Evolutionary conservation across 2,329 filamentous ascomycete genomes (phyloP), one percentile per base, ranked within the genome.

Genomic region (Trichophyton schoenleinii): DNA sequence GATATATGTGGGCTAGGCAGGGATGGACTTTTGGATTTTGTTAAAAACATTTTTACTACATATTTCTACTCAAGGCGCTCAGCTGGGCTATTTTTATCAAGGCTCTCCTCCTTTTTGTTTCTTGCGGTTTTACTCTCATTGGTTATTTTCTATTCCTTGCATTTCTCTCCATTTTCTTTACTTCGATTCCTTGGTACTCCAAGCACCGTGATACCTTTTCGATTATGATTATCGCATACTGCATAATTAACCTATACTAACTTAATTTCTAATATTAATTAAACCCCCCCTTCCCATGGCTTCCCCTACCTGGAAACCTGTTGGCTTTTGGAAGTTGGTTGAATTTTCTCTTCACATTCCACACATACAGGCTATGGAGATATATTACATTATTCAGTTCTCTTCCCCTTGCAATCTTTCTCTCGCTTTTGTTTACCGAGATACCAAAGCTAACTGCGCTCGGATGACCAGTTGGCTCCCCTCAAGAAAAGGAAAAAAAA

Each of bases 221-320:
- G 25, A 20, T 44, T 58, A 58, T 25, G 55, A 58, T 31, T 42
- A 15, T 31, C 20, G 34, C 55, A 34, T 58, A 15, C 22, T 58
- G 38, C 34, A 58, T 34, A 41, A 34, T 57, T 57, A 41, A 41
- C 31, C 53, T n/a, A 41, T 41, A 36, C 34, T 58, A 58, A 58
- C 20, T 18, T 58, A 58, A 58, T 58, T 25, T 58, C 55, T 58
- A 58, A 58, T 58, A 34, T 58, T 58, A 58, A 58, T 58, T 38
- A 9, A 38, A 31, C 6, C 28, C 6, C 28, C 34, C 34, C 7
- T 38, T 58, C 20, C 15, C 49, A 34, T 5, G 13, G 18, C 49
- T n/a, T 31, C 28, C 28, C 49, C 28, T 31, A 31, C 9, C 13
- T 53, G 13, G 11, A 8, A 3, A 25, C 11, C 28, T 52, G 46